phyloP scores from a whole-genome alignment of 352 stramenopile species.

The Globisporangium perplexum region DNA sequence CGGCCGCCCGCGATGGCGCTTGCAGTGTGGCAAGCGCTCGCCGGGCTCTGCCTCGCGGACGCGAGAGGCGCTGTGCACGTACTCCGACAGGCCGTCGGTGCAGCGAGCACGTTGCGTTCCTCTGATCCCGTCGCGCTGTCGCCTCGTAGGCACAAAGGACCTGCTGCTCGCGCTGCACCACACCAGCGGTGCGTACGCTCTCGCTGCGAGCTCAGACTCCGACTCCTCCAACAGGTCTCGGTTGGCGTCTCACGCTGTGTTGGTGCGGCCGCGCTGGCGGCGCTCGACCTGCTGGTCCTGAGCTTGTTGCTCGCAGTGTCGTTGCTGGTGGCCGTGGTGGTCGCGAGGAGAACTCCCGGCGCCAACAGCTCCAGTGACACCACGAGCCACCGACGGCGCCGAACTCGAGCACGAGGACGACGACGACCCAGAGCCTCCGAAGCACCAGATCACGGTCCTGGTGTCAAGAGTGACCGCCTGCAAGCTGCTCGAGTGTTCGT shows the following conservation, averaged over 20 bases:
- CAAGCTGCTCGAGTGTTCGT: not conserved
- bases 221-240: too few species aligned
- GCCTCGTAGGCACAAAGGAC: not conserved
- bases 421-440: not conserved
- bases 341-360: not conserved
- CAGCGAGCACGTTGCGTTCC: not conserved
- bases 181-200: not conserved
- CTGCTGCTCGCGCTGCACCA: not conserved
- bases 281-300: not conserved
- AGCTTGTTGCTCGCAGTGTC: not conserved
- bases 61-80: conserved; percentile 3
- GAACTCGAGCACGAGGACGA: not conserved
- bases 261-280: not conserved
- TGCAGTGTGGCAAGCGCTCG: not conserved
- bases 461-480: not conserved
- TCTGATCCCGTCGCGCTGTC: not conserved
- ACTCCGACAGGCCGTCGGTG: not conserved
- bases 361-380: not conserved
- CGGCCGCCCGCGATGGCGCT: not conserved
- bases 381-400: not conserved
- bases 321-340: not conserved
- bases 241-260: not conserved
- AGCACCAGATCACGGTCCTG: not conserved
- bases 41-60: not conserved
- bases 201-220: too few species aligned